Evolutionary conservation across 495 filamentous ascomycete species (phyloP).

Genomic region (Neurospora sp.): DNA sequence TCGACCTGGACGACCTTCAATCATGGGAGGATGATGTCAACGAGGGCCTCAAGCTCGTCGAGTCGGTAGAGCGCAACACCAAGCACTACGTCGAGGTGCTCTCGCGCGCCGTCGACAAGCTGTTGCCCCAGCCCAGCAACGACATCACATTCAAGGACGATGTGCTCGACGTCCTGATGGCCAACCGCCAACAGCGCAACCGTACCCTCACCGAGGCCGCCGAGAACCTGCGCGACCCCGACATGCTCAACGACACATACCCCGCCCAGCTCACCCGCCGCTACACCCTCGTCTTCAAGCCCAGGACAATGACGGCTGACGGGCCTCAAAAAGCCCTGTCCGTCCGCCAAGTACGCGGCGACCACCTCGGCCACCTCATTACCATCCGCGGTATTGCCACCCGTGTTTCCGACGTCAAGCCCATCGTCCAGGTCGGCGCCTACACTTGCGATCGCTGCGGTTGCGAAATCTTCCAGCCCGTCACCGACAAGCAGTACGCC

Average conservation of each 20-base stretch:
- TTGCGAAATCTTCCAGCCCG: constrained; percentile 93
- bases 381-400: constrained; percentile 93
- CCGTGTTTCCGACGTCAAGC: constrained; percentile 94
- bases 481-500: constrained; percentile 80
- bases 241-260: constrained; percentile 55
- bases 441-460: constrained; percentile 96
- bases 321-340: constrained; percentile 77
- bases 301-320: constrained; percentile 59
- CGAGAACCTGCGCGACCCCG: constrained; percentile 56
- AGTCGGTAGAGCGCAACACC: constrained; percentile 82
- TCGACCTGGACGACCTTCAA: constrained; percentile 83
- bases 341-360: constrained; percentile 82
- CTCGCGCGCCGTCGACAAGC: constrained; percentile 75
- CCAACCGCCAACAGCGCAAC: constrained; percentile 80
- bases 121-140: constrained; percentile 68
- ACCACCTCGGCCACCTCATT: constrained; percentile 86
- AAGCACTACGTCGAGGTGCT: constrained; percentile 90
- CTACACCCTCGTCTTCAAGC: constrained; percentile 94
- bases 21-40: constrained; percentile 60
- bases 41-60: constrained; percentile 66
- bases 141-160: constrained; percentile 93
- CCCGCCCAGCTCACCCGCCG: constrained; percentile 85
- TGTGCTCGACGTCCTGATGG: constrained; percentile 92
- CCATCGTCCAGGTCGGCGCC: constrained; percentile 90
- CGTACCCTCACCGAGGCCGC: constrained; percentile 56